phyloP scores from a whole-genome alignment of 2,329 filamentous ascomycete genomes.

The Alternaria sp. region DNA sequence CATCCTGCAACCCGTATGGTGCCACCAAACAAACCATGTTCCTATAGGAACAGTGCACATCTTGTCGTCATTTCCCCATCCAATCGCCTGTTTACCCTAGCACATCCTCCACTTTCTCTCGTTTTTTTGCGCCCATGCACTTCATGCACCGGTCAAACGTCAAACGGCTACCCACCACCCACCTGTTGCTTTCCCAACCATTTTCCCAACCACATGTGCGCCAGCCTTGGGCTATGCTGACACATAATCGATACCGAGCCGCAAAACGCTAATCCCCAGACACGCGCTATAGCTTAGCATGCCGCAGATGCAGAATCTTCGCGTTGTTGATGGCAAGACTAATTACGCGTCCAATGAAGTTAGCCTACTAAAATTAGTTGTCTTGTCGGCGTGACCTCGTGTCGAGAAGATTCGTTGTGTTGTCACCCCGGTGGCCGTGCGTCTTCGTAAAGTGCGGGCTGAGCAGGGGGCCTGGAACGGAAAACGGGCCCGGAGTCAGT shows the following conservation, averaged over 20 bases:
- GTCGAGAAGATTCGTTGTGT: constrained; percentile 16
- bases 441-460: constrained; percentile 11
- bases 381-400: constrained; percentile 17
- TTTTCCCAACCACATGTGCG: constrained; percentile 11
- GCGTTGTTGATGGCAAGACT: constrained; percentile 8
- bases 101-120: constrained; percentile 11
- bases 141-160: constrained; percentile 11
- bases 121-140: constrained; percentile 3
- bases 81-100: not conserved
- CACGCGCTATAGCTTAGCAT: constrained; percentile 1
- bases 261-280: constrained; percentile 12
- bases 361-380: constrained; percentile 24
- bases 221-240: not conserved
- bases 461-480: constrained; percentile 16
- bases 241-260: constrained; percentile 22
- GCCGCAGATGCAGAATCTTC: constrained; percentile 6
- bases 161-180: constrained; percentile 11
- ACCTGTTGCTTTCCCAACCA: constrained; percentile 5
- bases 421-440: constrained; percentile 8
- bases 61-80: constrained; percentile 20
- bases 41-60: constrained; percentile 26
- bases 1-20: constrained; percentile 16
- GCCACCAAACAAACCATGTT: constrained; percentile 20
- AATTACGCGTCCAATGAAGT: constrained; percentile 30
- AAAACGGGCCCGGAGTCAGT: constrained; percentile 5